A percentile compares a stretch with the other conserved stretches of the same genome.
Evolutionary conservation across 176 grass and related monocot species (phyloP).

Genomic region (Oryza meridionalis): DNA sequence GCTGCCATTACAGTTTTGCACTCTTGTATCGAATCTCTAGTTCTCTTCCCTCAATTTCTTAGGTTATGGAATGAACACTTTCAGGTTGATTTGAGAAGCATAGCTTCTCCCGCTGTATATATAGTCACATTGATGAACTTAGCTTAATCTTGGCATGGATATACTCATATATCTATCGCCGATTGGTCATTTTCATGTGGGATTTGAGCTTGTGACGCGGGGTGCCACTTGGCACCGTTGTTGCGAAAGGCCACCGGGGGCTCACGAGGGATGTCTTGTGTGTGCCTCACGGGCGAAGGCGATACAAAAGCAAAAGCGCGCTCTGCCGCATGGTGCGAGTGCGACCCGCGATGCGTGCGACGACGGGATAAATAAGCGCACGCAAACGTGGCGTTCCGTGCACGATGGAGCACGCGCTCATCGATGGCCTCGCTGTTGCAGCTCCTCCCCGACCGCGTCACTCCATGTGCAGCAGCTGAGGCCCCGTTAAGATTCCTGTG

Average conservation of each 20-base stretch:
- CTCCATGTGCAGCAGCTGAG: conserved; percentile 19
- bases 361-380: background rate
- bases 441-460: background rate
- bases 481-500: too few relatives aligned
- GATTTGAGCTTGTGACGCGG: background rate
- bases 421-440: background rate
- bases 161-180: background rate
- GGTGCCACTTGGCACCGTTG: background rate
- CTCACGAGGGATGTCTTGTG: conserved; percentile 15
- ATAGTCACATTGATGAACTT: conserved; percentile 10
- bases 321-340: background rate
- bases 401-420: background rate
- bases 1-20: conserved; percentile 32
- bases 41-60: background rate
- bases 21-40: background rate
- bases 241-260: background rate
- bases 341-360: conserved; percentile 4
- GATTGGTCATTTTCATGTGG: conserved; percentile 1
- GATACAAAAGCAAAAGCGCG: conserved; percentile 3
- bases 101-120: conserved; percentile 38
- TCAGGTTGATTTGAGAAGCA: background rate
- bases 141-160: background rate
- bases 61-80: background rate
- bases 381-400: conserved; percentile 34
- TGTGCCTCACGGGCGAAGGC: conserved; percentile 4